These are phyloP conservation scores for Arbutus unedo DNA, from an alignment of 148 eudicot genomes.

Conservation along the genomic window DNA sequence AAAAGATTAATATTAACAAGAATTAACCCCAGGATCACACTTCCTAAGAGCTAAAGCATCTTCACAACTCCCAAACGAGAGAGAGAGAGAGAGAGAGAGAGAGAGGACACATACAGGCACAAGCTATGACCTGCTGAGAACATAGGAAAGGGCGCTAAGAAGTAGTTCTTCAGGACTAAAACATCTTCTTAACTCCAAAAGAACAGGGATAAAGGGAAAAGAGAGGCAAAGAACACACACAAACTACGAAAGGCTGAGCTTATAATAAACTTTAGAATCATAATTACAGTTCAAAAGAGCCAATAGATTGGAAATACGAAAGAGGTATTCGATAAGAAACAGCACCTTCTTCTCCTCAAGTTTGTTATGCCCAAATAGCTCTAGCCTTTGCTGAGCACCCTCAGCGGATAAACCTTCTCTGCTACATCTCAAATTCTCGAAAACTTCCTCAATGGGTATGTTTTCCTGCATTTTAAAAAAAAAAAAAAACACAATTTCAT, in stretches of 20 bases:
- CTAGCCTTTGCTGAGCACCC: constrained; percentile 81
- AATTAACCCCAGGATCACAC: not conserved
- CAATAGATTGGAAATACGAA: not conserved
- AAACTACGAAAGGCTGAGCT: constrained; percentile 6
- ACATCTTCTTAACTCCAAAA: constrained; percentile 1
- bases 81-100: not conserved
- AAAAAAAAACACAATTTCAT: constrained; percentile 18
- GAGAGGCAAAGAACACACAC: not conserved
- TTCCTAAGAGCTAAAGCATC: not conserved
- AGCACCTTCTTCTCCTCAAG: constrained; percentile 95
- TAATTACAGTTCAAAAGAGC: constrained; percentile 5
- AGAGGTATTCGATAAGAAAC: not conserved
- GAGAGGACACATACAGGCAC: not conserved
- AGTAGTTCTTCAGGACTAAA: not conserved
- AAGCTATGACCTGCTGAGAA: constrained; percentile 8
- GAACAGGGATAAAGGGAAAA: not conserved
- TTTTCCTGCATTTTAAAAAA: constrained; percentile 64
- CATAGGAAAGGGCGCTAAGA: not conserved
- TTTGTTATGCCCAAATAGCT: constrained; percentile 89
- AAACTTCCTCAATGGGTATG: constrained; percentile 94
- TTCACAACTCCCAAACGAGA: not conserved
- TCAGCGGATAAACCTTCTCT: constrained; percentile 74
- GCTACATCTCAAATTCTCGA: constrained; percentile 94
- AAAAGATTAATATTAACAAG: constrained; percentile 3
- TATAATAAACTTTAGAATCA: not conserved